phyloP scores from a whole-genome alignment of 1,284 basidiomycete species.

The Amylostereum chailletii region DNA sequence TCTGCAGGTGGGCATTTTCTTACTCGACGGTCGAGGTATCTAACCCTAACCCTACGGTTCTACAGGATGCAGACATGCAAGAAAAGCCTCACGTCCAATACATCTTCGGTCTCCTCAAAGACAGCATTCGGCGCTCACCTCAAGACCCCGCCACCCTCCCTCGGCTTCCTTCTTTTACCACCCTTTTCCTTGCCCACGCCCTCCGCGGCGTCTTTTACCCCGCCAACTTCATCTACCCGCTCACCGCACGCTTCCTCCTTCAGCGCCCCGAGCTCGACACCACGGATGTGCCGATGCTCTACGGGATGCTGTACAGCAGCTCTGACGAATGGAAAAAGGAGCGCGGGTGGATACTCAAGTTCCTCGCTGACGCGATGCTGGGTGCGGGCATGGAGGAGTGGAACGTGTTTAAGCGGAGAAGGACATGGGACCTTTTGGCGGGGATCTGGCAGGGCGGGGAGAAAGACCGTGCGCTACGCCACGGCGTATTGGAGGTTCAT shows the following conservation, averaged over 20 bases:
- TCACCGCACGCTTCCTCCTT: slow-evolving; percentile 74
- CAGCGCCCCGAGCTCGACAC: slow-evolving; percentile 73
- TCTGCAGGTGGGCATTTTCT: slow-evolving; percentile 40
- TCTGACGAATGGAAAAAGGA: slow-evolving; percentile 79
- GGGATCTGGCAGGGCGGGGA: slow-evolving; percentile 67
- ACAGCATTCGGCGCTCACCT: slow-evolving; percentile 36
- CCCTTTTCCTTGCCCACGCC: slow-evolving; percentile 74
- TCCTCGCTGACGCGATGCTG: slow-evolving; percentile 75
- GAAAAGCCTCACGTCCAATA: slow-evolving; percentile 75
- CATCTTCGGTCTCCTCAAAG: slow-evolving; percentile 66
- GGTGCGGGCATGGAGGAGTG: slow-evolving; percentile 66
- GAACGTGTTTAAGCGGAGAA: slow-evolving; percentile 71
- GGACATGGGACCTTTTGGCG: slow-evolving; percentile 83
- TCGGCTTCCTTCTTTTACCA: slow-evolving; percentile 67
- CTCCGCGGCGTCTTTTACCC: slow-evolving; percentile 76
- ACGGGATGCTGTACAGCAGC: slow-evolving; percentile 76
- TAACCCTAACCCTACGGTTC: background rate
- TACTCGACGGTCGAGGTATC: background rate
- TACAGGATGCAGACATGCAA: slow-evolving; percentile 61
- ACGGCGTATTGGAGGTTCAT: slow-evolving; percentile 57
- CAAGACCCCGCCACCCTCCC: slow-evolving; percentile 25
- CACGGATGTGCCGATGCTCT: slow-evolving; percentile 79
- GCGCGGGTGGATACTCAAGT: slow-evolving; percentile 80
- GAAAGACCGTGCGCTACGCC: slow-evolving; percentile 44
- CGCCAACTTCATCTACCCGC: slow-evolving; percentile 72